Percentiles rank a stretch among this genome's conserved stretches.
phyloP scores from a whole-genome alignment of 1,284 basidiomycete genomes.

The Anthracocystis setariae region DNA sequence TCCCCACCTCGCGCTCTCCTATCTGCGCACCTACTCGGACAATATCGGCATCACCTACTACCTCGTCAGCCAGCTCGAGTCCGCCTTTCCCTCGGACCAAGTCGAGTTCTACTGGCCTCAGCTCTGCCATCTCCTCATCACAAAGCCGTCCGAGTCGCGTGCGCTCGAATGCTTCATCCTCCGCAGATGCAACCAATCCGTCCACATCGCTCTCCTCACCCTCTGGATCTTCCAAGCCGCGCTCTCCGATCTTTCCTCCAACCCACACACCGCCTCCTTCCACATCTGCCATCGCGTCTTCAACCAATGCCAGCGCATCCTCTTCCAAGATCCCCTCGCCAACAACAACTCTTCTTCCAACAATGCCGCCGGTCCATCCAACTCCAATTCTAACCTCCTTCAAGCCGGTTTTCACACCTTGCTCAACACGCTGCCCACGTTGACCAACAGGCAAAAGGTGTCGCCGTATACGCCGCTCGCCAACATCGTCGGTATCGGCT shows the following conservation, averaged over 20 bases:
- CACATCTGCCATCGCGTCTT: constrained; percentile 90
- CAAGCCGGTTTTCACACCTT: constrained; percentile 19
- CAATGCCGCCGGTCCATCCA: constrained; percentile 26
- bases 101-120: constrained; percentile 68
- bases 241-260: constrained; percentile 57
- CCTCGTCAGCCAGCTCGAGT: constrained; percentile 60
- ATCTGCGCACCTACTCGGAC: constrained; percentile 64
- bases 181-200: constrained; percentile 60
- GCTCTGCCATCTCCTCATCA: constrained; percentile 65
- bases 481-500: constrained; percentile 84
- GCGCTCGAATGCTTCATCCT: constrained; percentile 65
- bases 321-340: constrained; percentile 80
- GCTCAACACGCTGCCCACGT: constrained; percentile 62
- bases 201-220: constrained; percentile 65
- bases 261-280: constrained; percentile 80
- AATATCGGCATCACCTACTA: constrained; percentile 67
- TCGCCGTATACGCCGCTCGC: constrained; percentile 70
- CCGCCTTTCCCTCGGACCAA: constrained; percentile 52
- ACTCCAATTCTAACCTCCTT: constrained; percentile 33
- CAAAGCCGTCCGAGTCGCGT: constrained; percentile 58
- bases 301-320: constrained; percentile 93
- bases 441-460: constrained; percentile 44
- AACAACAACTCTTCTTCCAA: constrained; percentile 29
- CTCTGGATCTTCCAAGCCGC: constrained; percentile 67
- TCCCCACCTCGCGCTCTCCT: constrained; percentile 65